Evolutionary conservation across 2,329 filamentous ascomycete species (phyloP), one percentile per base, ranked within the genome.

Genomic region (Colletotrichum higginsianum): DNA sequence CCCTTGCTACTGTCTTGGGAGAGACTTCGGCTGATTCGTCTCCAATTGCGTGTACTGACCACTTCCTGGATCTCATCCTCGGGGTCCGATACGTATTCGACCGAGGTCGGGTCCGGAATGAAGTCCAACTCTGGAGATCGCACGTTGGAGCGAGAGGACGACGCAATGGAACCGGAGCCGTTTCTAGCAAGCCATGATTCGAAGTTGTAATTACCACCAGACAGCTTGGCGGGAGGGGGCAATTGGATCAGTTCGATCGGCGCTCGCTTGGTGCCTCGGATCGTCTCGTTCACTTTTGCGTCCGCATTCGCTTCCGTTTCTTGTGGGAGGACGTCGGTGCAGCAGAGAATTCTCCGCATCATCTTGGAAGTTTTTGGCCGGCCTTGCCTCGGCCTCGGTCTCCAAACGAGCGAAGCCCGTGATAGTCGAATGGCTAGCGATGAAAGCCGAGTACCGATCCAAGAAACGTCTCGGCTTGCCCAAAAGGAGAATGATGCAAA

Each of bases 1-100:
- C 83, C 78, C 56, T 82, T 84, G 2, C 77, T 75, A 9, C 83
- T 79, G 23, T 86, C 84, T 30, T 84, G 80, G 2, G 87, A 87
- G 7, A 88, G 79, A 47, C 84, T 46, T 50, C 58, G 58, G 60
- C 60, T 62, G 47, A 62, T 40, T 18, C 60, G 21, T 40, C 47
- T 62, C 60, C 47, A 52, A 9, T 40, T 50, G 4, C 60, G 38
- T n/a, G 18, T 50, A 21, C 15, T 62, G 47, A 15, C 38, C 46
- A 16, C 26, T 80, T 56, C 62, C 21, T 66, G 30, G 21, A 53
- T 55, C 26, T 66, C 56, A 13, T 71, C 67, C 38, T 71, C 67
- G 23, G 63, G 35, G 26, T 71, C 67, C 35, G 64, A 66, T 55
- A 44, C 67, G 56, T 67, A 71, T 50, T 71, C 67, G 35, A 67